Percentiles rank a stretch among this genome's conserved stretches.
Conservation (phyloP, 2,329 filamentous ascomycete species). For the Colletotrichum ledebouriae region DNA sequence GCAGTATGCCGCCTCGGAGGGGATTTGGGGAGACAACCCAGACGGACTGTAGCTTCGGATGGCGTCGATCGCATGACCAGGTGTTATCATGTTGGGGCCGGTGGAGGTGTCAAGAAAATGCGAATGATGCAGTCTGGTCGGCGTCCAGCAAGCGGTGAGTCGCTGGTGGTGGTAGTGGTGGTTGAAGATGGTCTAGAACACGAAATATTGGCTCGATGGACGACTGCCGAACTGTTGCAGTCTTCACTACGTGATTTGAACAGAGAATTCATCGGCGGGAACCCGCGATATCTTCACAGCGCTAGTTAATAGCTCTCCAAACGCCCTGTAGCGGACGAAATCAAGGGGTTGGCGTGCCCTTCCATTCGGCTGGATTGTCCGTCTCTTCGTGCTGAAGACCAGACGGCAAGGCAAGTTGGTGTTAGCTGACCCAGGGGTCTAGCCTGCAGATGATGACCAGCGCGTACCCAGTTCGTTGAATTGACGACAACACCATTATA, state of each 20-base stretch:
- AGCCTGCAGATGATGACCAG: slow-evolving; percentile 13
- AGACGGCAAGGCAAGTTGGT: slow-evolving; percentile 1
- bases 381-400: slow-evolving; percentile 5
- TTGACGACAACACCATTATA: slow-evolving; percentile 6
- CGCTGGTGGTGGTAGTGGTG: neutral
- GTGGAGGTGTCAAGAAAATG: neutral
- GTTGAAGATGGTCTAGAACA: neutral
- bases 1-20: neutral
- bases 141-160: slow-evolving; percentile 25
- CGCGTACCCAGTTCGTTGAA: neutral
- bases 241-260: neutral
- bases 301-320: neutral
- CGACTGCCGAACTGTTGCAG: neutral
- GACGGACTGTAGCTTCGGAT: slow-evolving; percentile 9
- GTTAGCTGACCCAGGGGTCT: slow-evolving; percentile 8
- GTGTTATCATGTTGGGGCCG: slow-evolving; percentile 6
- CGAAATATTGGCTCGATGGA: neutral
- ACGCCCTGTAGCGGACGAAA: slow-evolving; percentile 3
- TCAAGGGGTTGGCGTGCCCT: neutral
- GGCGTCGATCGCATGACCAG: slow-evolving; percentile 24
- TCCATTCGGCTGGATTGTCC: slow-evolving; percentile 6
- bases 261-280: neutral
- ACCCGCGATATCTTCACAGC: neutral
- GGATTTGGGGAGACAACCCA: neutral
- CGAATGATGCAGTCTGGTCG: slow-evolving; percentile 4